Base-by-base conservation (phyloP, 495 filamentous ascomycete genomes). In the Tuber calosporum region DNA sequence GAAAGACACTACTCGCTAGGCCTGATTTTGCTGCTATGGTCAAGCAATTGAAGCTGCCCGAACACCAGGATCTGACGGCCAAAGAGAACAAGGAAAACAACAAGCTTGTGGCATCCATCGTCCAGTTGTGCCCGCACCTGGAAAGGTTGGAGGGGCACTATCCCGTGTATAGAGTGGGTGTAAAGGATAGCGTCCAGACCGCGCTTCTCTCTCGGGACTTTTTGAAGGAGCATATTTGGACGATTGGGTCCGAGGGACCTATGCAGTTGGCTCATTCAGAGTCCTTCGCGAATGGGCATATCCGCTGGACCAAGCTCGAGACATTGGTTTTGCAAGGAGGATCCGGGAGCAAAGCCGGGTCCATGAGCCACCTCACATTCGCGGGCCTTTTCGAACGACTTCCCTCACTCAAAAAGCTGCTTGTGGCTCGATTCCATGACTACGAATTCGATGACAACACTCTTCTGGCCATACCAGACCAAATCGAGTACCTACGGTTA, bases 111-210 rank as follows among this genome's bases (percentile, higher is more conserved):
- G 91, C 92, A 7, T 93, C 92, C 8, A 83, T 97, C 39, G 88
- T 97, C 40, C 93, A 93, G 90, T 88, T 90, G 7, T 97, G 93
- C 80, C 92, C 92, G 15, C 94, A 95, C 80, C 83, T 97, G 53
- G 92, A 96, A 80, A 85, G 87, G 62, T 83, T 96, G 26, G 82
- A 89, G 43, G 93, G 93, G 3, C 88, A 90, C 75, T 88, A 91
- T 79, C 86, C 90, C 11, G 84, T 87, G 11, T 93, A 93, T 79
- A 85, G 88, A 68, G 90, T 92, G 79, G 85, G 88, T 66, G 93
- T 91, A 75, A 89, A 91, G 79, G 89, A 91, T 53, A 81, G 93
- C 13, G 90, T 90, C 30, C 88, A 94, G 79, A 71, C 77, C 34
- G 92, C 93, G 1, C 82, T 97, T 66, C 92, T 92, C 1, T 93